Base-by-base conservation (phyloP, 208 protist species). In the Trypanosoma cruzi region DNA sequence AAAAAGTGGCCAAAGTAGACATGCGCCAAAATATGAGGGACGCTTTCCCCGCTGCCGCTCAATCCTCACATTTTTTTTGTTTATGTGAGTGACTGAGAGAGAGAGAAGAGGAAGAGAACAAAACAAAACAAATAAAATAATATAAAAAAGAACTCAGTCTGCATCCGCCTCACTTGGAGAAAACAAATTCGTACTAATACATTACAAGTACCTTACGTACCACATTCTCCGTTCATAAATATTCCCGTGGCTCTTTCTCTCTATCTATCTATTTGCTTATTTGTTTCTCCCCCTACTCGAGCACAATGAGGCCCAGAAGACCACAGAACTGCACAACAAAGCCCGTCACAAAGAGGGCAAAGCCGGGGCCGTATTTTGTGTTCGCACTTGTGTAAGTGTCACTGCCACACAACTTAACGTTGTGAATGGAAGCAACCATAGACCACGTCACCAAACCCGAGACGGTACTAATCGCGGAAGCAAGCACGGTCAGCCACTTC, bases 371-470 rank as follows among this genome's bases (percentile, higher is more conserved):
- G 34, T 75, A 80, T 49, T 76, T 77, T 50, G 68, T 79, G 46
- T 77, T 10, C 24, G 46, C 20, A 20, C 63, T 18, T 0, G 78
- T 85, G 34, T 79, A 75, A 24, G 64, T 81, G 37, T 58, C 46
- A 34, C 78, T 64, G 49, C 80, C 82, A 71, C 86, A 92, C 81
- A 72, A 92, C 53, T 61, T 26, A 50, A 67, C 82, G 77, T 84
- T 64, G 73, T 92, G 86, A 49, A 89, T 60, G 40, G 83, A 29
- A 0, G 77, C 68, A n/a, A 87, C 79, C 14, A 82, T 59, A 8
- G 83, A 71, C 73, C 79, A 92, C 16, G 83, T 83, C 44, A 89
- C 81, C 16, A 59, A 64, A 20, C 73, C 84, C 32, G 61, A 64
- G 42, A 52, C 83, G 54, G 87, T 73, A 31, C 81, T 57, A 68